Base-by-base conservation (phyloP, 2,329 filamentous ascomycete species). In the Ophiostoma montium region DNA sequence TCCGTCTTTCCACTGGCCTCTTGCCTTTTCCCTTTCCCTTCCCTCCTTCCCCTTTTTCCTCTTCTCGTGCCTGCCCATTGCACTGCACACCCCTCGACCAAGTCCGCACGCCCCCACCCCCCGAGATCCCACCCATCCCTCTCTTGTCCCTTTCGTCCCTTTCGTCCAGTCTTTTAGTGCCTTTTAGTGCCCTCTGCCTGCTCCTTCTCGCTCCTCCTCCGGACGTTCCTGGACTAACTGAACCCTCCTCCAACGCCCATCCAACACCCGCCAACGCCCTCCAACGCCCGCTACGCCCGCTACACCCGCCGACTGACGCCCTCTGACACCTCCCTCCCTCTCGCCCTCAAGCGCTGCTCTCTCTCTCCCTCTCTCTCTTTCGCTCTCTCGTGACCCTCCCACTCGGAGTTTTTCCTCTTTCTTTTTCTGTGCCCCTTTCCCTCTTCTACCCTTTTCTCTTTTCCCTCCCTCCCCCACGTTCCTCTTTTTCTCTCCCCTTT, bases 71-170 rank as follows among this genome's bases (percentile, higher is more conserved):
- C 48, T 46, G 46, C 42, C 49, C 51, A 50, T 49, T 47, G 49
- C 49, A 50, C 21, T 44, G 35, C 47, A 49, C 49, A 42, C 53
- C 49, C 50, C 48, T 51, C 39, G 41, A 48, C 50, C 39, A 51
- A 46, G 46, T 30, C 33, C 47, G 36, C 47, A 50, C 44, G 47
- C 44, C 47, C 43, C 33, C 44, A 46, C 50, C 46, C 52, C 48
- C 47, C 38, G 44, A 49, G 42, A 38, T 52, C 48, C 52, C 33
- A 48, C 32, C 32, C 32, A 33, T 44, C 42, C 42, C n/a, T 31
- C 41, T 32, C 42, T 33, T 54, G 50, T 47, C 47, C 49, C 52
- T 51, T 51, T 50, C 46, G 42, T 46, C 46, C 19, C 12, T 33
- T 15, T 33, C 42, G 42, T 44, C 42, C 31, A 27, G 42, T 46